Percentiles rank a stretch among this genome's conserved stretches.
Evolutionary conservation across 805 yeast genomes (phyloP).

Genomic region (Kazachstania taianensis): DNA sequence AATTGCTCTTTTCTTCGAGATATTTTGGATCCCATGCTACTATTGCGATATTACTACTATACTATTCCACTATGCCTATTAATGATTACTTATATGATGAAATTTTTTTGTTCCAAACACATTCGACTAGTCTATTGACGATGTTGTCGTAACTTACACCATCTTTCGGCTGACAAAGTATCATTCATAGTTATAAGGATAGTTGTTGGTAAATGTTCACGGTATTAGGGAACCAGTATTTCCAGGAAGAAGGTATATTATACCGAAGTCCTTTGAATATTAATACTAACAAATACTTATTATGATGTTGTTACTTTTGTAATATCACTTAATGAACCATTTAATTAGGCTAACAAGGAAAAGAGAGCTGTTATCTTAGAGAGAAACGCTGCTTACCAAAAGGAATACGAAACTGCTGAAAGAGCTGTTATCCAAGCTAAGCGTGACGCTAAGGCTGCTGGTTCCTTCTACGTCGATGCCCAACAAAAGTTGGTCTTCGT

Average conservation of each 20-base stretch:
- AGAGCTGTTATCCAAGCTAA: slow-evolving; percentile 77
- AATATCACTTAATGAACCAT: slow-evolving; percentile 1
- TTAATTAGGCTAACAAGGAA: slow-evolving; percentile 37
- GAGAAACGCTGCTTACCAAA: slow-evolving; percentile 94
- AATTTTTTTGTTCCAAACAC: slow-evolving; percentile 35
- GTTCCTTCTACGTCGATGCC: slow-evolving; percentile 91
- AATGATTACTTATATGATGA: slow-evolving; percentile 32
- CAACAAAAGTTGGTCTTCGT: slow-evolving; percentile 91
- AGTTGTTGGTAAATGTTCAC: no score
- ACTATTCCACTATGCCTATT: no score
- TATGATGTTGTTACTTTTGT: background rate
- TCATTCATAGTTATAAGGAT: no score
- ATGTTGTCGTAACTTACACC: slow-evolving; percentile 64
- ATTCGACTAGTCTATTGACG: slow-evolving; percentile 55
- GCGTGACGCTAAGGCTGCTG: slow-evolving; percentile 90
- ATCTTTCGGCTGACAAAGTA: slow-evolving; percentile 72
- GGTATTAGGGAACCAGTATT: no score
- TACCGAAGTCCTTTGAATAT: background rate
- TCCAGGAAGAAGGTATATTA: background rate
- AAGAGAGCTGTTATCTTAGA: slow-evolving; percentile 68
- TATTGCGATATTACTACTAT: no score
- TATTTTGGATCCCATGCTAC: slow-evolving; percentile 5
- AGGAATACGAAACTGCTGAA: slow-evolving; percentile 90
- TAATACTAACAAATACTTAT: background rate
- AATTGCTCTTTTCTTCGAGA: background rate